Percentiles rank a stretch among this genome's conserved stretches.
These are phyloP conservation scores for Glonium stellatum DNA, from an alignment of 495 filamentous ascomycete species.

Conservation along the genomic window DNA sequence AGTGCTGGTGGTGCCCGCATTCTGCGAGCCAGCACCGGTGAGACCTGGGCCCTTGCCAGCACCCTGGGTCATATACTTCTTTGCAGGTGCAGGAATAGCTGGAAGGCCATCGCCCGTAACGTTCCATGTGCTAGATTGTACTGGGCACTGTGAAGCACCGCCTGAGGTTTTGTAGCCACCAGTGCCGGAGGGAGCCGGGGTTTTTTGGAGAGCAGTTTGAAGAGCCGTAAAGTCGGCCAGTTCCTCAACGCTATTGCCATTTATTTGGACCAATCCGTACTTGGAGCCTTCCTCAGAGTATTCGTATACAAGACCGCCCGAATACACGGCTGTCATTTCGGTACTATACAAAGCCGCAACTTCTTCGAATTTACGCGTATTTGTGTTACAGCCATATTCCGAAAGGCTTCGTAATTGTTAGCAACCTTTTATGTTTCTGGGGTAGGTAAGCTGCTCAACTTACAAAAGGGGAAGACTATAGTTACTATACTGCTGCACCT, in stretches of 20 bases:
- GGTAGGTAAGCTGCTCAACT: slow-evolving; percentile 16
- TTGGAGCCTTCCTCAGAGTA: slow-evolving; percentile 72
- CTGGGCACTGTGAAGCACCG: slow-evolving; percentile 60
- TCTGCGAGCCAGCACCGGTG: slow-evolving; percentile 63
- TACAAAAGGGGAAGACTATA: slow-evolving; percentile 88
- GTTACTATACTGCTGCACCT: slow-evolving; percentile 83
- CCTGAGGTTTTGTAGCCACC: slow-evolving; percentile 70
- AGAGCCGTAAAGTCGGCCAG: slow-evolving; percentile 62
- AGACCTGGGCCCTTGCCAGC: slow-evolving; percentile 70
- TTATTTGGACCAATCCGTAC: slow-evolving; percentile 73
- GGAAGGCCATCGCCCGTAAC: slow-evolving; percentile 64
- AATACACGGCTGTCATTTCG: slow-evolving; percentile 88
- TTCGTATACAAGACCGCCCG: slow-evolving; percentile 92
- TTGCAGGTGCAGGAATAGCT: slow-evolving; percentile 61
- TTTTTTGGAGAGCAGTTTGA: slow-evolving; percentile 54
- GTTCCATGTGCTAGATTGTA: slow-evolving; percentile 62
- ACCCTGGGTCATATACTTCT: slow-evolving; percentile 63
- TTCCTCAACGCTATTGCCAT: slow-evolving; percentile 46
- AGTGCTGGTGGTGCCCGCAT: slow-evolving; percentile 54
- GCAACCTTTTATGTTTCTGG: background rate
- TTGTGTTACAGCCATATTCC: slow-evolving; percentile 84
- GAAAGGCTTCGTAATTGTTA: slow-evolving; percentile 53
- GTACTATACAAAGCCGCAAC: slow-evolving; percentile 69
- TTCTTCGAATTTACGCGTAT: slow-evolving; percentile 75
- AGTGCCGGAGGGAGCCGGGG: slow-evolving; percentile 60